A percentile compares a stretch with the other conserved stretches of the same genome.
phyloP scores from a whole-genome alignment of 305 asterid genomes.

The Fraxinus xanthoxyloides region DNA sequence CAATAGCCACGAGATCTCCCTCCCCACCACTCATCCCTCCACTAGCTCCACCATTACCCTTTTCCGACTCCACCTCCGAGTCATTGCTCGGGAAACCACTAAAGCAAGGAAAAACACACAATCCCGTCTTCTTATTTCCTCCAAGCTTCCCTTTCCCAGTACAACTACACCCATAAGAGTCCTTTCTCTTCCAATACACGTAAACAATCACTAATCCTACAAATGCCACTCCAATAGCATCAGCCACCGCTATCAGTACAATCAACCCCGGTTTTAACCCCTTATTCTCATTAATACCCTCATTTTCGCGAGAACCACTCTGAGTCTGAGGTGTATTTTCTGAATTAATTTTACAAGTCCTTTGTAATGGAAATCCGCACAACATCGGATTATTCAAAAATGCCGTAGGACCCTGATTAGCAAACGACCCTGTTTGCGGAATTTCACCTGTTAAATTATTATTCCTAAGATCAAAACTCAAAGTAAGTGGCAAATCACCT shows the following conservation, averaged over 20 bases:
- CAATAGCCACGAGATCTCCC: constrained; percentile 89
- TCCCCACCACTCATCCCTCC: constrained; percentile 63
- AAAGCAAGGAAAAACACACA: constrained; percentile 62
- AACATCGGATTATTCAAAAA: constrained; percentile 70
- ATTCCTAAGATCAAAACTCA: constrained; percentile 78
- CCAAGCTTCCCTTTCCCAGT: constrained; percentile 84
- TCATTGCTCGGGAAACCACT: constrained; percentile 50
- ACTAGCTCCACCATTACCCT: constrained; percentile 53
- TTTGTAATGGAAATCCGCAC: constrained; percentile 89
- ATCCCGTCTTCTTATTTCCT: constrained; percentile 45
- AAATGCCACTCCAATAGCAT: constrained; percentile 77
- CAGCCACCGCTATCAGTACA: constrained; percentile 63
- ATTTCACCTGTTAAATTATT: constrained; percentile 80
- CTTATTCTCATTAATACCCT: constrained; percentile 32
- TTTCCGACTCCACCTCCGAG: constrained; percentile 73
- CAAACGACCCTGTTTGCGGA: constrained; percentile 84
- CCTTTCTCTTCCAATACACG: constrained; percentile 81
- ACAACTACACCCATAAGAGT: constrained; percentile 87
- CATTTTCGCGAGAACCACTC: constrained; percentile 25
- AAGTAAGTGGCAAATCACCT: constrained; percentile 77
- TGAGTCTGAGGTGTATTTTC: constrained; percentile 35
- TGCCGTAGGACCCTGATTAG: constrained; percentile 92
- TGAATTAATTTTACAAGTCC: constrained; percentile 57
- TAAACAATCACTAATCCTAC: constrained; percentile 65
- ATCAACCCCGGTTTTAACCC: constrained; percentile 81